Conservation (phyloP, 2,329 filamentous ascomycete genomes). For the Ophiostoma perfectum region DNA sequence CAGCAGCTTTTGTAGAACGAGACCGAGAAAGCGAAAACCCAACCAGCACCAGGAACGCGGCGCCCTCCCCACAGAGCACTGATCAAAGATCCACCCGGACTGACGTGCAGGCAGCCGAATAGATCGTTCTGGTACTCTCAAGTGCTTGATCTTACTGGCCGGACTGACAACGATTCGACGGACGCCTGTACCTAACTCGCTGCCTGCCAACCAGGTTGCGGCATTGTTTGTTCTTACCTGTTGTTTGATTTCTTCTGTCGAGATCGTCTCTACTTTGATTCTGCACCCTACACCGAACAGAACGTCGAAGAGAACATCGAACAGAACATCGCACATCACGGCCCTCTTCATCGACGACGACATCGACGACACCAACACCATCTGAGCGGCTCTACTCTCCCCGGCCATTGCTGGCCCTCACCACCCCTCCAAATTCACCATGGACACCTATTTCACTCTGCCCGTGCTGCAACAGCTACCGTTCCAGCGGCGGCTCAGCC, state of each 20-base stretch:
- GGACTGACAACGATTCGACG: neutral
- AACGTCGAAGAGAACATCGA: neutral
- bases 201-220: neutral
- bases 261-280: neutral
- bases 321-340: too few species aligned
- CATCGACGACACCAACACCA: neutral
- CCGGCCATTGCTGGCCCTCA: neutral
- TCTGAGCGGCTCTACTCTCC: neutral
- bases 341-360: neutral
- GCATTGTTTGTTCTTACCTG: constrained; percentile 2
- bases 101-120: constrained; percentile 8
- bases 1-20: neutral
- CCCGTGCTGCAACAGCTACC: constrained; percentile 49
- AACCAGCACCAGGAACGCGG: neutral
- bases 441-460: constrained; percentile 49
- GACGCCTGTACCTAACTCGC: neutral
- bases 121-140: too few species aligned
- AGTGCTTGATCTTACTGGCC: neutral
- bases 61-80: neutral
- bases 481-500: constrained; percentile 59
- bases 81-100: neutral
- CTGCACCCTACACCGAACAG: neutral
- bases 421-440: constrained; percentile 28
- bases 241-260: neutral
- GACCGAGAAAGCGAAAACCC: neutral